A percentile compares a stretch with the other conserved stretches of the same genome.
phyloP scores from a whole-genome alignment of 805 yeast species.

The Pichia thaimueangensis region DNA sequence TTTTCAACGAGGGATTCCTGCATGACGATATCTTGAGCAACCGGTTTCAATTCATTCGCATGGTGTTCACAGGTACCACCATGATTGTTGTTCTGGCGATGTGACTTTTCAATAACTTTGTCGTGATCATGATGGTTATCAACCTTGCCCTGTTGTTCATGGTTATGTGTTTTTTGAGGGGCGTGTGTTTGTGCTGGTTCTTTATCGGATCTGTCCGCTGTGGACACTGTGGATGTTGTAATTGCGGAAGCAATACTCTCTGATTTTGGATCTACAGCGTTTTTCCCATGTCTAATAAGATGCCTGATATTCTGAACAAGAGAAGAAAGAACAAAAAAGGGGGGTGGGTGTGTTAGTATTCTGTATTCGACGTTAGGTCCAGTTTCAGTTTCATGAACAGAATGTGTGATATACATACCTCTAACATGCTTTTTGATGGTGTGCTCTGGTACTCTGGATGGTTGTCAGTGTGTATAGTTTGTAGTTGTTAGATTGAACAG shows the following conservation, averaged over 20 bases:
- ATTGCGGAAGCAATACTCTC: background rate
- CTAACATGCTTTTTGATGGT: background rate
- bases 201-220: too few species aligned
- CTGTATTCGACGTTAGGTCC: too few species aligned
- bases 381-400: too few species aligned
- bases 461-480: too few species aligned
- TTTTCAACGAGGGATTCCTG: slow-evolving; percentile 25
- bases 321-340: background rate
- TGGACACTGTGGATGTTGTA: too few species aligned
- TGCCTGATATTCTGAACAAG: slow-evolving; percentile 34
- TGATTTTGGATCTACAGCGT: slow-evolving; percentile 21
- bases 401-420: slow-evolving; percentile 3
- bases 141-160: too few species aligned
- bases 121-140: background rate
- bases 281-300: slow-evolving; percentile 39
- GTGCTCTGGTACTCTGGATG: too few species aligned
- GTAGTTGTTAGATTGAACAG: too few species aligned
- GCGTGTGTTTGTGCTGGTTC: too few species aligned
- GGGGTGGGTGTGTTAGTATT: background rate
- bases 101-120: background rate
- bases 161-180: too few species aligned
- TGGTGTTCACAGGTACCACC: slow-evolving; percentile 7
- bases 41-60: slow-evolving; percentile 24
- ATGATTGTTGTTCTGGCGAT: background rate
- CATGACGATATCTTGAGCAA: slow-evolving; percentile 29